phyloP scores from a whole-genome alignment of 306 rosid species.

The Vigna radiata region DNA sequence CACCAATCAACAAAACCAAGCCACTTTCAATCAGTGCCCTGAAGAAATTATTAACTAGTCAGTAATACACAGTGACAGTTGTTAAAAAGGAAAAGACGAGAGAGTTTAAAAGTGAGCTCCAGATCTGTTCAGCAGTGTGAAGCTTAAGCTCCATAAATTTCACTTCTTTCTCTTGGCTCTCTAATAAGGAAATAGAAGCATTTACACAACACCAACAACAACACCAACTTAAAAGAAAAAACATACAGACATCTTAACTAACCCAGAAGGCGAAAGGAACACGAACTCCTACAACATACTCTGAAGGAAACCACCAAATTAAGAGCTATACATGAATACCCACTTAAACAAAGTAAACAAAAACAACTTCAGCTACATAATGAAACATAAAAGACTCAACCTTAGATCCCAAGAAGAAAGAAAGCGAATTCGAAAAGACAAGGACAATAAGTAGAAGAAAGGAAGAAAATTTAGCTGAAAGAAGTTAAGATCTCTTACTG shows the following conservation, averaged over 20 bases:
- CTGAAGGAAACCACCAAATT: slow-evolving; percentile 23
- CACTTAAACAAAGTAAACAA: neutral
- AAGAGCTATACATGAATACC: neutral
- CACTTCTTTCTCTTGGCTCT: neutral
- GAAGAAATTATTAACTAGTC: neutral
- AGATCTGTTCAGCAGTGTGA: slow-evolving; percentile 40
- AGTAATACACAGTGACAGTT: neutral
- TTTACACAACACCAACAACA: slow-evolving; percentile 10
- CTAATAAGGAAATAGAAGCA: slow-evolving; percentile 2
- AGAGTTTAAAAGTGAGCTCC: neutral
- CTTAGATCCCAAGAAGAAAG: slow-evolving; percentile 19
- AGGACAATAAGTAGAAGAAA: neutral
- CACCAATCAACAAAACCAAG: slow-evolving; percentile 27
- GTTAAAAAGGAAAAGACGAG: neutral
- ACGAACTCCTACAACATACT: slow-evolving; percentile 16
- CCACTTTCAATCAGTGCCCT: slow-evolving; percentile 8
- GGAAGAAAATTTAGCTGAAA: slow-evolving; percentile 16
- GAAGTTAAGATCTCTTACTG: slow-evolving; percentile 54
- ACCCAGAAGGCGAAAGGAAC: slow-evolving; percentile 4
- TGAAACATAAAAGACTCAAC: neutral
- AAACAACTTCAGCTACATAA: slow-evolving; percentile 20
- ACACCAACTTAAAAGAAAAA: neutral
- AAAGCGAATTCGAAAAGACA: neutral
- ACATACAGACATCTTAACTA: slow-evolving; percentile 12
- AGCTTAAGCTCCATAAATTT: neutral